Percentiles rank a stretch among this genome's conserved stretches.
Evolutionary conservation across 2,329 filamentous ascomycete species (phyloP).

Genomic region (Penicillium sp.): DNA sequence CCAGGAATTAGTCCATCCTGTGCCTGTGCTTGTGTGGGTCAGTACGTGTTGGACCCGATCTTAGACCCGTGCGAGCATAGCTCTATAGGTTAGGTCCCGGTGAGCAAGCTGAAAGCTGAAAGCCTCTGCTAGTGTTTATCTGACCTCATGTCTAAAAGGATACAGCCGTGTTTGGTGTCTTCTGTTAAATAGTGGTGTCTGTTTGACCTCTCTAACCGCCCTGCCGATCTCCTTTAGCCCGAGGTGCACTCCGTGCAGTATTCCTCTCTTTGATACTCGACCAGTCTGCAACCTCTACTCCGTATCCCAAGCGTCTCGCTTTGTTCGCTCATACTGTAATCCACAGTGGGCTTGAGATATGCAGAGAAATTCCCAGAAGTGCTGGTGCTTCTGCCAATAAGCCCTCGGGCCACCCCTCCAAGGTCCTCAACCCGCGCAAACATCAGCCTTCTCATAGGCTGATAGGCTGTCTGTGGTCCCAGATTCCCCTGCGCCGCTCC

Average conservation of each 20-base stretch:
- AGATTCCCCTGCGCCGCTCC: slow-evolving; percentile 19
- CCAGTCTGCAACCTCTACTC: not conserved
- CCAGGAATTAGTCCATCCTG: slow-evolving; percentile 8
- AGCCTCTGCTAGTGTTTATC: too few relatives aligned
- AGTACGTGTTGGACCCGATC: slow-evolving; percentile 8
- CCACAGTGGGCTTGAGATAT: slow-evolving; percentile 10
- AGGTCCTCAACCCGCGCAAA: slow-evolving; percentile 25
- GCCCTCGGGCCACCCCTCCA: slow-evolving; percentile 23
- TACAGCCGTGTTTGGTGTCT: too few relatives aligned
- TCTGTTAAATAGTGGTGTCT: too few relatives aligned
- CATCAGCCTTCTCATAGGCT: slow-evolving; percentile 23
- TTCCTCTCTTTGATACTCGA: slow-evolving; percentile 1
- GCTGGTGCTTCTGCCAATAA: slow-evolving; percentile 24
- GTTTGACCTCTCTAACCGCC: too few relatives aligned
- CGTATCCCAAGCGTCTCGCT: slow-evolving; percentile 3
- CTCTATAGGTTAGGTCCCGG: not conserved
- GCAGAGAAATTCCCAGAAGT: not conserved
- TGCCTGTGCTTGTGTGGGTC: slow-evolving; percentile 11
- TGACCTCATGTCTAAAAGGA: slow-evolving; percentile 6
- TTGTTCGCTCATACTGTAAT: slow-evolving; percentile 9
- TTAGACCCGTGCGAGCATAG: slow-evolving; percentile 3
- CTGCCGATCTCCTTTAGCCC: slow-evolving; percentile 1
- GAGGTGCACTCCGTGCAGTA: not conserved
- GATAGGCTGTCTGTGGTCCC: not conserved
- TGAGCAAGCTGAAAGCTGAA: slow-evolving; percentile 2